Percentiles rank a stretch among this genome's conserved stretches.
phyloP scores from a whole-genome alignment of 2,329 filamentous ascomycete species.

The Aspergillus unguis region DNA sequence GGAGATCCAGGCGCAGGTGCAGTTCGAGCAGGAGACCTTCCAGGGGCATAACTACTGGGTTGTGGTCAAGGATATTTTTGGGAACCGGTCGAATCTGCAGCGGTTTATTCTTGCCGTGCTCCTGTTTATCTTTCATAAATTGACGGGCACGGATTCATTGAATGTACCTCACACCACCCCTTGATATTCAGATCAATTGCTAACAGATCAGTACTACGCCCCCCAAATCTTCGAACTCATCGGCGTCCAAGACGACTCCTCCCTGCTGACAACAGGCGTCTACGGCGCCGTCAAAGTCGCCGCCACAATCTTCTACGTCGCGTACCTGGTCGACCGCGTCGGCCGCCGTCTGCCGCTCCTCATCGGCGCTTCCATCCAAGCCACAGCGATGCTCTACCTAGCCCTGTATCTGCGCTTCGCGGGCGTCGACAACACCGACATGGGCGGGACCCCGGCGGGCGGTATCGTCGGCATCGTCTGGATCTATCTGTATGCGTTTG shows the following conservation, averaged over 20 bases:
- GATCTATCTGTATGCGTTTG: constrained; percentile 7
- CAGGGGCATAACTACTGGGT: constrained; percentile 33
- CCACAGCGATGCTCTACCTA: constrained; percentile 4
- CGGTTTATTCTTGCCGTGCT: constrained; percentile 5
- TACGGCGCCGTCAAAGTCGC: constrained; percentile 7
- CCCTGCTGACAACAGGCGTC: constrained; percentile 2
- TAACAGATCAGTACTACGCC: constrained; percentile 3
- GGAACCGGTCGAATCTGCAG: constrained; percentile 1
- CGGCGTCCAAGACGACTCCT: not conserved
- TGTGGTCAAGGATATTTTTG: constrained; percentile 19
- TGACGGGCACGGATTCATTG: constrained; percentile 4
- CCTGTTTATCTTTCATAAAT: constrained; percentile 7
- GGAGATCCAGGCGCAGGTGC: constrained; percentile 38
- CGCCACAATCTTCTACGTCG: constrained; percentile 6
- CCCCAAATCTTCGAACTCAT: constrained; percentile 7
- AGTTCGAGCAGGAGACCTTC: constrained; percentile 27
- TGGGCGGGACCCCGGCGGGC: not conserved
- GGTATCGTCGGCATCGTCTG: constrained; percentile 6
- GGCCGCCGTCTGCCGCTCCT: constrained; percentile 3
- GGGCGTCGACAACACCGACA: not conserved
- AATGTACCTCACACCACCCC: not conserved
- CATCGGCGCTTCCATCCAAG: not conserved
- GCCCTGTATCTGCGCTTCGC: constrained; percentile 7
- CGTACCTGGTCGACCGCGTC: constrained; percentile 1
- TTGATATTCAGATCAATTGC: not conserved